Conservation (phyloP, 208 protist genomes). For the Acanthamoeba rhysodes region DNA sequence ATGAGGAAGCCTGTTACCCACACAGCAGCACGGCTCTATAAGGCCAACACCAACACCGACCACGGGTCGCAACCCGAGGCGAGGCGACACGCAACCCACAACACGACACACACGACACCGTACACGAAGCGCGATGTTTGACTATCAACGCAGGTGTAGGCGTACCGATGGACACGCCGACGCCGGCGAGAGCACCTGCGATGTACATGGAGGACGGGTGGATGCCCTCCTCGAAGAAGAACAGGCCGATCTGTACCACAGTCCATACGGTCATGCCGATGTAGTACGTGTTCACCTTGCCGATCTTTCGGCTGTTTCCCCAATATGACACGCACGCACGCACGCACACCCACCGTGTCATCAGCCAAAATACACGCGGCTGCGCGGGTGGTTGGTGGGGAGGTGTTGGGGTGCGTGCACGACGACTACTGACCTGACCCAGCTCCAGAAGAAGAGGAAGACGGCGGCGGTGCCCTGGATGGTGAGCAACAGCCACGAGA, state of each 20-base stretch:
- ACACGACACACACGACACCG: neutral
- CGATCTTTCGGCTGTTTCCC: conserved; percentile 8
- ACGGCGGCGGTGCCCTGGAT: conserved; percentile 57
- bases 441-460: conserved; percentile 63
- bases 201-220: conserved; percentile 47
- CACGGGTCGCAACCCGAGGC: too few relatives aligned
- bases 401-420: neutral
- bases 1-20: conserved; percentile 8
- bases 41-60: neutral
- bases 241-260: conserved; percentile 57
- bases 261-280: conserved; percentile 78
- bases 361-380: neutral
- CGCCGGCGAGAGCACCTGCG: conserved; percentile 66
- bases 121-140: too few relatives aligned
- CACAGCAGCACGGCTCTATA: neutral
- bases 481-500: conserved; percentile 38
- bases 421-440: neutral
- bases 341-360: neutral
- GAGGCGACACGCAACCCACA: neutral
- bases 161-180: conserved; percentile 61
- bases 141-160: neutral
- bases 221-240: conserved; percentile 67
- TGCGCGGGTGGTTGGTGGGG: neutral
- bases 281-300: conserved; percentile 78
- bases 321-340: too few relatives aligned